Conservation (phyloP, 192 early-diverging fungal species). For the Pecoramyces ruminantium region DNA sequence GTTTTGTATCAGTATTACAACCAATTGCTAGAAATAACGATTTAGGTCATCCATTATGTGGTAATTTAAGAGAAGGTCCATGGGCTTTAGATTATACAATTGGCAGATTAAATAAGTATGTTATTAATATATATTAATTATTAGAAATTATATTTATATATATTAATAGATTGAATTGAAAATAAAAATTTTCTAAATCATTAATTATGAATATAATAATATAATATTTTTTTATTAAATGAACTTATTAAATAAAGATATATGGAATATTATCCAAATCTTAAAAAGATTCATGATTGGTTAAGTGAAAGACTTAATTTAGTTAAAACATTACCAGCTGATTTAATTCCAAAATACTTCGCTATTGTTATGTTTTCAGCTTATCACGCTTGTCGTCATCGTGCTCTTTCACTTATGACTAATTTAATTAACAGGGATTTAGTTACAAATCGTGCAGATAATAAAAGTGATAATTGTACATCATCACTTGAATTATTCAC, state of each 20-base stretch:
- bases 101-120: slow-evolving; percentile 46
- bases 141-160: too few species aligned
- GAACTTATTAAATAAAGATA: slow-evolving; percentile 15
- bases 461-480: slow-evolving; percentile 23
- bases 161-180: too few species aligned
- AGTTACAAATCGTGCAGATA: neutral
- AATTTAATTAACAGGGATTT: neutral
- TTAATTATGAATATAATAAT: too few species aligned
- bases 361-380: slow-evolving; percentile 60
- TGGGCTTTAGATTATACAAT: slow-evolving; percentile 87
- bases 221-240: too few species aligned
- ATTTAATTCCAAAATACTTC: slow-evolving; percentile 89
- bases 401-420: slow-evolving; percentile 30
- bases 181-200: too few species aligned
- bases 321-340: slow-evolving; percentile 59
- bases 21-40: slow-evolving; percentile 71
- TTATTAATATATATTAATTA: too few species aligned
- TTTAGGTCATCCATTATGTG: slow-evolving; percentile 81
- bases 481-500: slow-evolving; percentile 46
- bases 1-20: slow-evolving; percentile 67
- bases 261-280: slow-evolving; percentile 10
- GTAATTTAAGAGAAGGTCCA: slow-evolving; percentile 67
- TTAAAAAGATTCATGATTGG: slow-evolving; percentile 50
- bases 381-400: slow-evolving; percentile 46
- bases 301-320: slow-evolving; percentile 46